Evolutionary conservation across 169 alveolate species (phyloP).

Genomic region (Cryptosporidium sp.): DNA sequence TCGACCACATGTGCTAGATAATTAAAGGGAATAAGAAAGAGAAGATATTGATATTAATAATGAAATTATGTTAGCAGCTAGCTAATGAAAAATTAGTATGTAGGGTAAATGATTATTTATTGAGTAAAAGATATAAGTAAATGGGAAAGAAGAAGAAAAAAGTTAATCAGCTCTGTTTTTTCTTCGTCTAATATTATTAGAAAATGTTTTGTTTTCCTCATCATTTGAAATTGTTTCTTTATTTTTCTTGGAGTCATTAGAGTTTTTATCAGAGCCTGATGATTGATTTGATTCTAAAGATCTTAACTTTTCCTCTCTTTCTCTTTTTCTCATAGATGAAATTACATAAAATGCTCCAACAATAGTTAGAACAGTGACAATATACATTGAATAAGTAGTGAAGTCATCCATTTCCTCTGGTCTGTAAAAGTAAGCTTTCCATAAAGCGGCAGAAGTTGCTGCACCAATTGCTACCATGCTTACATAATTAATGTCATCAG

Average conservation of each 20-base stretch:
- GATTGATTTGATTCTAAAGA: not conserved
- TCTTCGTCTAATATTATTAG: conserved; percentile 42
- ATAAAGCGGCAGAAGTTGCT: conserved; percentile 72
- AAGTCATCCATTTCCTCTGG: conserved; percentile 75
- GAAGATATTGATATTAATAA: not conserved
- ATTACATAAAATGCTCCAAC: conserved; percentile 57
- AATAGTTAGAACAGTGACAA: conserved; percentile 55
- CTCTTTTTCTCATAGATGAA: conserved; percentile 51
- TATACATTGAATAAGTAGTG: conserved; percentile 69
- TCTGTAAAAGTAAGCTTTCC: conserved; percentile 69
- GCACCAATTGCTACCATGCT: conserved; percentile 76
- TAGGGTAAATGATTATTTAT: not conserved
- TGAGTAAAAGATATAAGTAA: too few relatives aligned
- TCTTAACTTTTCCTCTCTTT: conserved; percentile 5
- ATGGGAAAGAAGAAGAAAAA: too few relatives aligned
- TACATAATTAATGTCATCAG: conserved; percentile 47
- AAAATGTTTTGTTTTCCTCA: not conserved
- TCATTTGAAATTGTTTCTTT: conserved; percentile 3
- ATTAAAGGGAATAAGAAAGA: not conserved
- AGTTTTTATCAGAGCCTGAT: not conserved
- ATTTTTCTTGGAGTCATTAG: not conserved
- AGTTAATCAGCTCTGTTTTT: conserved; percentile 59
- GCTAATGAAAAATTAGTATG: not conserved
- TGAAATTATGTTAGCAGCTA: not conserved
- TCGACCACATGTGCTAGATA: not conserved